Percentiles rank a stretch among this genome's conserved stretches.
phyloP scores from a whole-genome alignment of 2,329 filamentous ascomycete species.

The Penicillium sp. region DNA sequence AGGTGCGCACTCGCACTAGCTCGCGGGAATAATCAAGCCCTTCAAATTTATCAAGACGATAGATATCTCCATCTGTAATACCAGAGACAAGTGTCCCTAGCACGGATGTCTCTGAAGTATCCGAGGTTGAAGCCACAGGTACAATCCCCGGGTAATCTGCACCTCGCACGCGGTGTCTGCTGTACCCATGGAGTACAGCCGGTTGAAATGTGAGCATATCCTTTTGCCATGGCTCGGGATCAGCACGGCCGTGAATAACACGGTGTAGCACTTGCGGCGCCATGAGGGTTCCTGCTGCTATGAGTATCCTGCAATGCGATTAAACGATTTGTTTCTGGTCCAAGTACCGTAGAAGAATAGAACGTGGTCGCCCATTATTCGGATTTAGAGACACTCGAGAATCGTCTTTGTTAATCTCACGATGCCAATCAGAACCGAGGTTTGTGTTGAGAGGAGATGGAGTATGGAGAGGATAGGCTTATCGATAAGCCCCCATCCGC shows the following conservation, averaged over 20 bases:
- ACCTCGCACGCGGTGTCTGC: slow-evolving; percentile 60
- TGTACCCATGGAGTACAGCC: slow-evolving; percentile 68
- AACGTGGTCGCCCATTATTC: slow-evolving; percentile 44
- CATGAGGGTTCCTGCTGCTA: slow-evolving; percentile 59
- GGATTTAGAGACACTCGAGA: no score
- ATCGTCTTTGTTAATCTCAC: no score
- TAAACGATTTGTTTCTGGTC: no score
- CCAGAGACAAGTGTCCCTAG: slow-evolving; percentile 72
- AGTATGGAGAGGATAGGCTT: slow-evolving; percentile 2
- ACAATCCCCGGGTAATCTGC: slow-evolving; percentile 80
- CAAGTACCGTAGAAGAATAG: slow-evolving; percentile 59
- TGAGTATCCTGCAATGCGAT: no score
- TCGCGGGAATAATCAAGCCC: slow-evolving; percentile 63
- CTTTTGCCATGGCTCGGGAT: slow-evolving; percentile 47
- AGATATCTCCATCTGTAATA: slow-evolving; percentile 68
- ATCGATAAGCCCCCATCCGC: slow-evolving; percentile 23
- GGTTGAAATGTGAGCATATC: slow-evolving; percentile 60
- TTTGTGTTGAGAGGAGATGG: background rate
- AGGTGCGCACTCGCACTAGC: slow-evolving; percentile 43
- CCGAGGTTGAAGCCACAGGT: slow-evolving; percentile 11
- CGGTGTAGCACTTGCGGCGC: slow-evolving; percentile 78
- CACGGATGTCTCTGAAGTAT: slow-evolving; percentile 46
- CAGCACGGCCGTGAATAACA: slow-evolving; percentile 64
- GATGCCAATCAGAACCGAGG: no score
- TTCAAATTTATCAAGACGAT: slow-evolving; percentile 74